Conservation (phyloP, 306 rosid species). For the Dalbergia oliveri region DNA sequence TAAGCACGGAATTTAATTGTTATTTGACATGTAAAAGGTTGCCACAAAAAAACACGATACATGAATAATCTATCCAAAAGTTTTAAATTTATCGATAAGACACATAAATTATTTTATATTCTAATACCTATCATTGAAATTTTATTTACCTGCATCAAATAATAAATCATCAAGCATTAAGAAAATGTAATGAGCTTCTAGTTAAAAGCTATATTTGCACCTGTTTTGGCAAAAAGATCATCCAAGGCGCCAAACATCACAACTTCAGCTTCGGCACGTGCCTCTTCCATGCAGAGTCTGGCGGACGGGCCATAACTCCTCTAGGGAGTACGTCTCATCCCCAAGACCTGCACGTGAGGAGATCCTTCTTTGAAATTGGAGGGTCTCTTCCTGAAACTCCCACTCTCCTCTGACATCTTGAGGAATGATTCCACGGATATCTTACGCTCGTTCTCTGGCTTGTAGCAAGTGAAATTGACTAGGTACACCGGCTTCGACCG, state of each 20-base stretch:
- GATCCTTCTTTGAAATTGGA: constrained; percentile 59
- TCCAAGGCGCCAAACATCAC: constrained; percentile 87
- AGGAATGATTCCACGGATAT: constrained; percentile 60
- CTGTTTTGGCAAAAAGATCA: constrained; percentile 66
- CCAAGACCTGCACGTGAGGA: constrained; percentile 75
- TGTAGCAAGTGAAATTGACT: constrained; percentile 82
- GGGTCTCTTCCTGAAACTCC: constrained; percentile 63
- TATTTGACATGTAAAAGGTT: background rate
- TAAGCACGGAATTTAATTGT: background rate
- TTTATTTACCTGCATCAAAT: too few species aligned
- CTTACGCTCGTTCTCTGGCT: constrained; percentile 67
- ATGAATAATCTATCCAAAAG: too few species aligned
- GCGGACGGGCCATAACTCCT: constrained; percentile 72
- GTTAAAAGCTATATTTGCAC: background rate
- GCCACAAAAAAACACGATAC: too few species aligned
- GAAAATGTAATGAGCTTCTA: too few species aligned
- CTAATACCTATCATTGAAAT: too few species aligned
- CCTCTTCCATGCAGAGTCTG: constrained; percentile 61
- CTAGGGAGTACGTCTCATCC: constrained; percentile 67
- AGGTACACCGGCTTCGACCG: constrained; percentile 71
- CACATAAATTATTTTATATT: too few species aligned
- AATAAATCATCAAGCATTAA: too few species aligned
- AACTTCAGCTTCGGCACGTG: constrained; percentile 75
- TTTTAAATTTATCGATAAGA: too few species aligned
- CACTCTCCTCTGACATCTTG: constrained; percentile 66